Evolutionary conservation across 805 yeast species (phyloP).

Genomic region (Wickerhamiella bombiphila): DNA sequence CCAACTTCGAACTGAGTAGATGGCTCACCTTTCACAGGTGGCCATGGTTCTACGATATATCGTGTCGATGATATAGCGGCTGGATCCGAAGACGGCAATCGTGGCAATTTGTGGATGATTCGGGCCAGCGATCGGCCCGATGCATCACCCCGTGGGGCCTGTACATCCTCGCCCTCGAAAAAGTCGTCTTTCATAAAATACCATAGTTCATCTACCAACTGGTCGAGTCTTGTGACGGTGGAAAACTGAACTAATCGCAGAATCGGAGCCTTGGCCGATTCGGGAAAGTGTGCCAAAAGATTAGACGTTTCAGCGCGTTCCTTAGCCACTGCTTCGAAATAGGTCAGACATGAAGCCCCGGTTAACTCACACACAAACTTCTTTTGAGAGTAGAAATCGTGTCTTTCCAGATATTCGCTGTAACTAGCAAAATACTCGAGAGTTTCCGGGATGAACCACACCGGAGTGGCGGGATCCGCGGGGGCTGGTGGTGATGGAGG

Average conservation of each 20-base stretch:
- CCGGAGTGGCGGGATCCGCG: slow-evolving; percentile 33
- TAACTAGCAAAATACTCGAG: slow-evolving; percentile 76
- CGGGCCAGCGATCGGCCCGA: too few species aligned
- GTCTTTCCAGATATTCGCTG: slow-evolving; percentile 48
- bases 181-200: slow-evolving; percentile 61
- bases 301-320: slow-evolving; percentile 38
- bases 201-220: slow-evolving; percentile 77
- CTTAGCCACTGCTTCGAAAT: slow-evolving; percentile 70
- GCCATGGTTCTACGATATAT: too few species aligned
- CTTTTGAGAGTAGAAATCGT: slow-evolving; percentile 31
- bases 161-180: slow-evolving; percentile 81
- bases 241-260: slow-evolving; percentile 72
- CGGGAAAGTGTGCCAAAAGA: slow-evolving; percentile 77
- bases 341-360: slow-evolving; percentile 83
- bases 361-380: slow-evolving; percentile 93
- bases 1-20: too few species aligned
- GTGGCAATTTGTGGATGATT: background rate
- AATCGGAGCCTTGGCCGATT: slow-evolving; percentile 84
- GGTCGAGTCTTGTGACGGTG: slow-evolving; percentile 66
- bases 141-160: slow-evolving; percentile 36
- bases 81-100: background rate
- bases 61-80: too few species aligned
- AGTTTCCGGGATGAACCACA: slow-evolving; percentile 73
- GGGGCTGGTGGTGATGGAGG: slow-evolving; percentile 18
- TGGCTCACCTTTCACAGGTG: too few species aligned